Evolutionary conservation across 805 yeast genomes (phyloP), one percentile per base, ranked within the genome.

Genomic region (Starmerella scarabaei): DNA sequence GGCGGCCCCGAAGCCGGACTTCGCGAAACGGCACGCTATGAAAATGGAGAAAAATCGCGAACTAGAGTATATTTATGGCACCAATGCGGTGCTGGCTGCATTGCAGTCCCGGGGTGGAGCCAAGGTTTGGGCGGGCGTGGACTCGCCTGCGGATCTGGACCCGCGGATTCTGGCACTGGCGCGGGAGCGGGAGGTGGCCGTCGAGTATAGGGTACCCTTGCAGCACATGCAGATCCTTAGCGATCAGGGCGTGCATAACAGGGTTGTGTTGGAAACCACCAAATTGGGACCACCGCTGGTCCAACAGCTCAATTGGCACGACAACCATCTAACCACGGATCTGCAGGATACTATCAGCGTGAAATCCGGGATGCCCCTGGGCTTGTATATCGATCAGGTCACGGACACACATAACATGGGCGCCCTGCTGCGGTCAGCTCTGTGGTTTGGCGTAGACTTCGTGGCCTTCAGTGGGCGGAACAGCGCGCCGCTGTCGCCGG

Each of bases 361-460:
- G 16, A 17, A 12, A 17, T 26, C 36, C 33, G 35, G 16, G n/a
- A n/a, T 7, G 12, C 45, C 94, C 2, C 51, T 85, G 15, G 94
- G 84, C 0, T 49, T 84, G 3, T 83, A 69, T 51, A 60, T 84
- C 20, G 94, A 84, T 57, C 83, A 80, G 43, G 67, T 85, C 33
- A 73, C 81, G 12, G 94, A 84, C 57, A 88, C 94, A 0, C 93
- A 82, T 56, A 84, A 84, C 55, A 65, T 82, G 50, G 95, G 95
- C 6, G 91, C 88, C 19, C 73, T 84, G 32, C 60, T 81, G 21
- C 64, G 95, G 54, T 72, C 85, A 2, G 88, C 93, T 0, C 79
- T 75, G 60, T 84, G 68, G 59, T 63, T 84, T 12, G 94, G 94
- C 7, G 93, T 69, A 2, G 94, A 85, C 59, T 80, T 82, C 53